A percentile compares a stretch with the other conserved stretches of the same genome.
These are phyloP conservation scores for Pythium oligandrum DNA, from an alignment of 352 stramenopile genomes.

Conservation along the genomic window DNA sequence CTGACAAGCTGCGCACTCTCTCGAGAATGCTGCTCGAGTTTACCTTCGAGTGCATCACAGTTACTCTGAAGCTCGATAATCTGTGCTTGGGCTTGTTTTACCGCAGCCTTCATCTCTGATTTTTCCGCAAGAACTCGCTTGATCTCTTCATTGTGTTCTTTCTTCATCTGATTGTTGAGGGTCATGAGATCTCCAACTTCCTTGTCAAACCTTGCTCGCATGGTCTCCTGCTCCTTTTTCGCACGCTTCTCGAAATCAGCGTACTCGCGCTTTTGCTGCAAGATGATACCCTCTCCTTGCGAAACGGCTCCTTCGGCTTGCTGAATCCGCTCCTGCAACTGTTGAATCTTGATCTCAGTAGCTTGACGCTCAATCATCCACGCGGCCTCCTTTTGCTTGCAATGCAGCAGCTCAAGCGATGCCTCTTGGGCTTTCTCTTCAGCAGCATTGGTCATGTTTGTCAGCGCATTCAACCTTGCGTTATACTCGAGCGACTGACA, in stretches of 20 bases:
- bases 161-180: constrained; percentile 5
- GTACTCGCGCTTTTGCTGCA: constrained; percentile 28
- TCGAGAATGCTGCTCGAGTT: no score
- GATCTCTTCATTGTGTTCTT: no score
- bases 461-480: constrained; percentile 32
- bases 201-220: constrained; percentile 4
- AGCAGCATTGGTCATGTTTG: constrained; percentile 24
- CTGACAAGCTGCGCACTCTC: neutral
- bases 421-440: constrained; percentile 39
- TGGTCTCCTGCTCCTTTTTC: neutral
- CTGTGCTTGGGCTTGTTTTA: no score
- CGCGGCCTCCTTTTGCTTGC: constrained; percentile 57
- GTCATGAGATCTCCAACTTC: constrained; percentile 11
- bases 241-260: constrained; percentile 12
- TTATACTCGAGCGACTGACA: constrained; percentile 41
- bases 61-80: no score
- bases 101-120: no score
- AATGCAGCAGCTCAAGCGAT: constrained; percentile 45
- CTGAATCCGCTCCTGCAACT: constrained; percentile 18
- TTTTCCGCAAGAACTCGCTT: no score
- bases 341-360: constrained; percentile 26
- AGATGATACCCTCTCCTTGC: constrained; percentile 13
- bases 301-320: constrained; percentile 23
- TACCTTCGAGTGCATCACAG: no score
- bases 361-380: constrained; percentile 48